Base-by-base conservation (phyloP, 2,329 filamentous ascomycete species). In the Tolypocladium nubicola region DNA sequence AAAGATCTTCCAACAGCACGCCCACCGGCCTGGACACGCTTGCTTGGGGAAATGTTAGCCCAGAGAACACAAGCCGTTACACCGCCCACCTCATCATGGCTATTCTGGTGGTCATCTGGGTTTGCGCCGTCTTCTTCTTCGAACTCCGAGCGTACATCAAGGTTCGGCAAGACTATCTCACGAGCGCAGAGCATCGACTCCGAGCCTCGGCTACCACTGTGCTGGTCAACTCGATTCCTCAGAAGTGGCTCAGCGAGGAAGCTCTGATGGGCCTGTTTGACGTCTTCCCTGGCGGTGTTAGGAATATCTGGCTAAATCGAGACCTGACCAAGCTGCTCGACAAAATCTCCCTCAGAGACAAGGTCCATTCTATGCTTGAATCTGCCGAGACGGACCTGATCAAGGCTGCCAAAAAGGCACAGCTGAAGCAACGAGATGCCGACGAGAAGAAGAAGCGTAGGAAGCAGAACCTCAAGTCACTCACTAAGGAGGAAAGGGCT, bases 291-390 rank as follows among this genome's bases (percentile, higher is more conserved):
- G 94, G 94, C 23, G 94, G 94, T 37, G 87, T 99, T 67, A 84
- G 90, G 59, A 97, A 97, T 64, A 89, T 99, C 52, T 99, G 93
- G 92, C 86, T 99, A 65, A 99, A 97, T 59, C 84, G 93, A 60
- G 89, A 99, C 67, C 87, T 90, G 63, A 89, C 92, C 49, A 81
- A 86, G 10, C 80, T 99, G 13, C 81, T 89, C 52, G 87, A 92
- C 60, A 97, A 97, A 69, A 88, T 97, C 52, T 82, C 89, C 53
- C 76, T 84, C 61, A 83, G 94, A 50, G 84, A 91, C 60, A 74
- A 80, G 10, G 75, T 96, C 16, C 90, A 93, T 52, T 70, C 79
- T 47, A 76, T 78, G 57, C 81, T 99, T 0, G 94, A 99, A 67
- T 73, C 73, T 10, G 93, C 93, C 1, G 88, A 97, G 71, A 97